These are phyloP conservation scores for Kuraishia borneana DNA, from an alignment of 805 yeast genomes.

Conservation along the genomic window DNA sequence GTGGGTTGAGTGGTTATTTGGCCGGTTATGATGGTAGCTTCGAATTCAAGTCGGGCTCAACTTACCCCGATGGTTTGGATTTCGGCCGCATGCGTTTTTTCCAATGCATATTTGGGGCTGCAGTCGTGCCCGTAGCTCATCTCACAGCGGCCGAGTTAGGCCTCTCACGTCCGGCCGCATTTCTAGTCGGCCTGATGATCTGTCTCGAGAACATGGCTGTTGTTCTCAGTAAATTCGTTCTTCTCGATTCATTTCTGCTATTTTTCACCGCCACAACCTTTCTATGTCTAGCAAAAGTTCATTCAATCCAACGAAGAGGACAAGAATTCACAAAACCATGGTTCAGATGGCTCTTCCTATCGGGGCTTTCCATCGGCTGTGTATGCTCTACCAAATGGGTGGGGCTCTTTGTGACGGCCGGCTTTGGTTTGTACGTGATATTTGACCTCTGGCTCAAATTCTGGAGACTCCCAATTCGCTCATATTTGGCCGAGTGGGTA, in stretches of 20 bases:
- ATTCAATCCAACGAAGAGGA: conserved; percentile 27
- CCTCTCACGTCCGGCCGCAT: conserved; percentile 36
- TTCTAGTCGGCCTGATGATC: conserved; percentile 52
- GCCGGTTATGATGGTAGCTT: conserved; percentile 80
- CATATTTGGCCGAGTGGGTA: conserved; percentile 57
- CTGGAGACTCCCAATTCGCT: conserved; percentile 20
- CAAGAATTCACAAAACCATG: conserved; percentile 29
- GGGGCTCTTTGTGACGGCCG: conserved; percentile 54
- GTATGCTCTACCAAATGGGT: conserved; percentile 85
- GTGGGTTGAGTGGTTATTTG: conserved; percentile 76
- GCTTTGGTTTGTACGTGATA: conserved; percentile 48
- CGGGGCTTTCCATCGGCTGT: conserved; percentile 69
- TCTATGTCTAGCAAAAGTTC: conserved; percentile 44
- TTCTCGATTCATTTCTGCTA: conserved; percentile 65
- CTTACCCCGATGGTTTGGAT: conserved; percentile 52
- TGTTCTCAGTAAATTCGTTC: conserved; percentile 61
- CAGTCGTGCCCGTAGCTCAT: conserved; percentile 63
- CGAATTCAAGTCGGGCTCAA: conserved; percentile 57
- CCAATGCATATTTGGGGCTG: conserved; percentile 56
- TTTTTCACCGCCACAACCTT: conserved; percentile 69
- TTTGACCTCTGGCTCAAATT: conserved; percentile 38
- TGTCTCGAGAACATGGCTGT: conserved; percentile 59
- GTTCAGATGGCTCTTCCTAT: conserved; percentile 41
- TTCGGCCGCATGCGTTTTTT: conserved; percentile 59
- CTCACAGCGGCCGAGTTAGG: conserved; percentile 54